Evolutionary conservation across 176 grass and related monocot species (phyloP).

Genomic region (Paspalum notatum): DNA sequence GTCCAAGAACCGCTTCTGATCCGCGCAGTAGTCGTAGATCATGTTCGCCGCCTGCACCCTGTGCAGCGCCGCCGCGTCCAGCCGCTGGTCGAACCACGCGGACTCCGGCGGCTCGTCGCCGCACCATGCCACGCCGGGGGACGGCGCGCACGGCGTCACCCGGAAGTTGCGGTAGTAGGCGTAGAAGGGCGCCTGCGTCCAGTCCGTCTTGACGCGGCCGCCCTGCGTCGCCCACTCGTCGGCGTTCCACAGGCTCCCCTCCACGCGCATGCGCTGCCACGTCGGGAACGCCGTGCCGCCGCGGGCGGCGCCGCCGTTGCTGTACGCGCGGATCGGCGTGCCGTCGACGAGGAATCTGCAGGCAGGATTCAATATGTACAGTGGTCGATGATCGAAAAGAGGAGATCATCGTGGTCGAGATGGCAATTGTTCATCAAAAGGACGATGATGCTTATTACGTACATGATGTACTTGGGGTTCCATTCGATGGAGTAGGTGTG

Average conservation of each 20-base stretch:
- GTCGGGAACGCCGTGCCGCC: slow-evolving; percentile 39
- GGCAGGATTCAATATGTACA: no score
- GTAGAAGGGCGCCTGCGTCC: slow-evolving; percentile 43
- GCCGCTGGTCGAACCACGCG: slow-evolving; percentile 30
- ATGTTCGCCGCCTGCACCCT: slow-evolving; percentile 18
- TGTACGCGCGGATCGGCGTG: slow-evolving; percentile 43
- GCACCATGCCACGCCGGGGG: slow-evolving; percentile 49
- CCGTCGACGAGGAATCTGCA: slow-evolving; percentile 48
- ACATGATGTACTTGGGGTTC: slow-evolving; percentile 77
- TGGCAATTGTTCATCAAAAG: no score
- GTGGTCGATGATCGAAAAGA: no score
- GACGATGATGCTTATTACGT: neutral
- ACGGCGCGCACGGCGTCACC: slow-evolving; percentile 28
- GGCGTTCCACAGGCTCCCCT: slow-evolving; percentile 57
- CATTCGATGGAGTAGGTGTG: slow-evolving; percentile 83
- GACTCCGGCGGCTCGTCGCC: slow-evolving; percentile 52
- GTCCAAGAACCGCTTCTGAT: neutral
- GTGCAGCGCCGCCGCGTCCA: slow-evolving; percentile 5
- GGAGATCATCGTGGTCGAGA: no score
- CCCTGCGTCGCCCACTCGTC: slow-evolving; percentile 88
- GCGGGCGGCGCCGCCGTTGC: slow-evolving; percentile 11
- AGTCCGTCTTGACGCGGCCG: slow-evolving; percentile 76
- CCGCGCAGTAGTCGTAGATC: slow-evolving; percentile 43
- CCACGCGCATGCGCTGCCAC: slow-evolving; percentile 40
- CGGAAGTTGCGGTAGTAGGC: slow-evolving; percentile 48